Evolutionary conservation across 768 basidiomycete species (phyloP).

Genomic region (Multifurca ochricompacta): DNA sequence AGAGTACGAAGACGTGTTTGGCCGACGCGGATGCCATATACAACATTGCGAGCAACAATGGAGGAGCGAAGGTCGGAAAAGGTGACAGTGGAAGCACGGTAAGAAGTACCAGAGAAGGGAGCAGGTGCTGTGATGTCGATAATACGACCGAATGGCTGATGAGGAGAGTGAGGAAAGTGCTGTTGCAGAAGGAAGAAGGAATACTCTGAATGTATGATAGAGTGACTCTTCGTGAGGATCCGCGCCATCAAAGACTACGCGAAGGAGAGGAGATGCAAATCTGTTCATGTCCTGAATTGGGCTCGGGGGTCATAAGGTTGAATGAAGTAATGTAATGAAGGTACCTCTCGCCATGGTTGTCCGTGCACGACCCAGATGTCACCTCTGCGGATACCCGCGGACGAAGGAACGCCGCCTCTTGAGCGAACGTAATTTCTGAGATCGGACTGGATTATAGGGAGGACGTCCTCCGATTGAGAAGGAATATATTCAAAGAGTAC

Average conservation of each 20-base stretch:
- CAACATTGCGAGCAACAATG: conserved; percentile 72
- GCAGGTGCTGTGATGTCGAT: conserved; percentile 52
- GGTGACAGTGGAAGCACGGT: conserved; percentile 55
- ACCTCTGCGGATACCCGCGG: conserved; percentile 45
- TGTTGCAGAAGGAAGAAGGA: conserved; percentile 23
- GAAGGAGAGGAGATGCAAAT: conserved; percentile 65
- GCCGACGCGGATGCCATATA: conserved; percentile 48
- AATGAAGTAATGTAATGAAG: neutral
- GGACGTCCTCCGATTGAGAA: conserved; percentile 24
- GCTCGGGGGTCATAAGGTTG: neutral
- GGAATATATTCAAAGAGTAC: conserved; percentile 58
- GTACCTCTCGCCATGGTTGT: conserved; percentile 73
- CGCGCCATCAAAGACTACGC: conserved; percentile 82
- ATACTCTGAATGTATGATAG: conserved; percentile 70
- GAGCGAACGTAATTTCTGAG: conserved; percentile 38
- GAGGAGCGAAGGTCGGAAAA: conserved; percentile 63
- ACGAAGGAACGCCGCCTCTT: conserved; percentile 55
- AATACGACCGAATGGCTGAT: conserved; percentile 78
- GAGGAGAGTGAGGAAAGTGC: neutral
- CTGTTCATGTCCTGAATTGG: conserved; percentile 68
- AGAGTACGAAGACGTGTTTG: conserved; percentile 43
- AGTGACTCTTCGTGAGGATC: conserved; percentile 76
- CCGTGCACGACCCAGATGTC: conserved; percentile 70
- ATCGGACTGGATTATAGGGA: conserved; percentile 42
- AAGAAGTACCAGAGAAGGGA: conserved; percentile 55